Evolutionary conservation across 768 basidiomycete species (phyloP).

Genomic region (Leccinum fibrillosum): DNA sequence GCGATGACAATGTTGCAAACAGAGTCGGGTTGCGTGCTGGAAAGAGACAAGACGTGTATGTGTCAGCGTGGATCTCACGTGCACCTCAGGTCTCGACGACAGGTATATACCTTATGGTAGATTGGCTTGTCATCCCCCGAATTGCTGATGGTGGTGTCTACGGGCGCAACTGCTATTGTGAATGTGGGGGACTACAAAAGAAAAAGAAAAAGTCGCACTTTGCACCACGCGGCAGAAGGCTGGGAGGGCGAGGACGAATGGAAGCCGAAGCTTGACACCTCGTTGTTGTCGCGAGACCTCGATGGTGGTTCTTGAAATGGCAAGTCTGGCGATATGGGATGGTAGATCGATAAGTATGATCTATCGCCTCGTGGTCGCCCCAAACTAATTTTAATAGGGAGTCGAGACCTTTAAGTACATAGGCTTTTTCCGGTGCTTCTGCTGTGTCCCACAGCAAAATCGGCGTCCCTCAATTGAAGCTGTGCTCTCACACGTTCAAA

Average conservation of each 20-base stretch:
- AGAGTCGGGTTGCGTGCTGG: conserved; percentile 7
- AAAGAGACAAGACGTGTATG: conserved; percentile 3
- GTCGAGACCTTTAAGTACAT: not conserved
- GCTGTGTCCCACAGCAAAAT: no score
- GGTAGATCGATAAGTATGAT: conserved; percentile 16
- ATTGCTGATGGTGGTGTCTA: not conserved
- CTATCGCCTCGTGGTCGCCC: conserved; percentile 6
- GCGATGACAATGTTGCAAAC: conserved; percentile 28
- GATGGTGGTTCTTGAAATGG: conserved; percentile 22
- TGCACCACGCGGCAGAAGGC: not conserved
- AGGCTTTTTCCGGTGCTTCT: not conserved
- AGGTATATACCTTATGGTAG: not conserved
- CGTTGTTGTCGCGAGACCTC: conserved; percentile 20
- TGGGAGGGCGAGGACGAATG: conserved; percentile 4
- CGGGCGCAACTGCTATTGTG: not conserved
- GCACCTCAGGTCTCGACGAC: not conserved
- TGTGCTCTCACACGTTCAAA: no score
- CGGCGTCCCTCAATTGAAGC: no score
- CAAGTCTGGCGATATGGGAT: conserved; percentile 11
- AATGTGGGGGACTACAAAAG: not conserved
- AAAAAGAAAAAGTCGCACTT: not conserved
- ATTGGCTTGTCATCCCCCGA: conserved; percentile 7
- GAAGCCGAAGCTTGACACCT: conserved; percentile 13
- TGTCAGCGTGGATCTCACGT: not conserved
- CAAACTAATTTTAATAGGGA: not conserved